Percentiles rank a stretch among this genome's conserved stretches.
phyloP scores from a whole-genome alignment of 352 stramenopile genomes.

The Globisporangium radiosum region DNA sequence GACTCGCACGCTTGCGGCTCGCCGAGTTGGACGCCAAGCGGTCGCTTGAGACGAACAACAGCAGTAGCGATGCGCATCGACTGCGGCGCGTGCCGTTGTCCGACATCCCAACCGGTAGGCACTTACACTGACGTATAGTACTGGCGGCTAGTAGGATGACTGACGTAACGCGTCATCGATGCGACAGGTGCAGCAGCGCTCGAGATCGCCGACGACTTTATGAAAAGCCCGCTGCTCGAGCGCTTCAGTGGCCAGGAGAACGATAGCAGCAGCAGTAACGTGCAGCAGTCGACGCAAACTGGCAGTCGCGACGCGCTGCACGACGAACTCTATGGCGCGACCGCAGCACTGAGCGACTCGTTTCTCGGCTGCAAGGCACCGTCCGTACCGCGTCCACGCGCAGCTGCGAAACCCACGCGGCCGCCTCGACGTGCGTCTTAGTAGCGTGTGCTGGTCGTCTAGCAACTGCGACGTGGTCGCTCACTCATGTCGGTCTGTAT shows the following conservation, averaged over 20 bases:
- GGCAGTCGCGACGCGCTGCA: no score
- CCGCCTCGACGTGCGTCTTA: slow-evolving; percentile 8
- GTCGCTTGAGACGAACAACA: slow-evolving; percentile 15
- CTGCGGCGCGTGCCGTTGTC: slow-evolving; percentile 36
- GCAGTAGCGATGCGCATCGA: neutral
- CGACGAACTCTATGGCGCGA: slow-evolving; percentile 25
- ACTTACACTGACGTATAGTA: neutral
- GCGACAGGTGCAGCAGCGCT: slow-evolving; percentile 56
- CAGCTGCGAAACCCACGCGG: slow-evolving; percentile 16
- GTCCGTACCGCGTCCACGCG: slow-evolving; percentile 1
- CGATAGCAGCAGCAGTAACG: no score
- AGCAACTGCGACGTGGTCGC: no score
- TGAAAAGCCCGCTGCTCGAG: slow-evolving; percentile 73
- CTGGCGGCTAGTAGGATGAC: neutral
- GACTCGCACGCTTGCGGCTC: slow-evolving; percentile 40
- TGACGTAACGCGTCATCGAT: neutral
- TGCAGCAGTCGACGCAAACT: no score
- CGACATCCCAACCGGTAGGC: slow-evolving; percentile 51
- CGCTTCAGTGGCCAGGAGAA: slow-evolving; percentile 17
- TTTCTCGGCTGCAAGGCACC: slow-evolving; percentile 44
- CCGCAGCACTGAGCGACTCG: slow-evolving; percentile 27
- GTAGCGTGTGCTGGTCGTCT: no score
- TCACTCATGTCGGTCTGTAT: neutral
- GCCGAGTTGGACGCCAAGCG: slow-evolving; percentile 47
- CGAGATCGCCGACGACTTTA: slow-evolving; percentile 80